Evolutionary conservation across 176 grass and related monocot species (phyloP).

Genomic region (Triticum turgidum): DNA sequence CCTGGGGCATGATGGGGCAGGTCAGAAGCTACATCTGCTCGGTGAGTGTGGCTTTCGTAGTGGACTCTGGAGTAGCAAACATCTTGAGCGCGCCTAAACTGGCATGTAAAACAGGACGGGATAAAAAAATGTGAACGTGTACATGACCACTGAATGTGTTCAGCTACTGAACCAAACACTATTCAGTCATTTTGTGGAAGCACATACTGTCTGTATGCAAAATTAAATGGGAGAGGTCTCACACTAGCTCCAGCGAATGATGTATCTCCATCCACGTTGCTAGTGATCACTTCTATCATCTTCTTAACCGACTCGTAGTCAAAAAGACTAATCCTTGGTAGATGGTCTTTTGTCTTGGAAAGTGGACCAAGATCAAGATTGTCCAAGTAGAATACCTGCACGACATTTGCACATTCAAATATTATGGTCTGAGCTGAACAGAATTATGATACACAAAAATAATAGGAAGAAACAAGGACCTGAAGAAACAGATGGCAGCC

Average conservation of each 20-base stretch:
- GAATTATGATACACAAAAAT: background rate
- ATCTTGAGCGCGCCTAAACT: conserved; percentile 2
- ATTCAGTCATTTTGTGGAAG: background rate
- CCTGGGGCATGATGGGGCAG: background rate
- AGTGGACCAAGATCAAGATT: conserved; percentile 9
- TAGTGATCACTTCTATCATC: background rate
- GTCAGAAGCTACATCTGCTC: background rate
- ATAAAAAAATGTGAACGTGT: background rate
- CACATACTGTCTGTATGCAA: background rate
- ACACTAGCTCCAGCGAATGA: conserved; percentile 2
- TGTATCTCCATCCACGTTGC: background rate
- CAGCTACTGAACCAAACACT: background rate
- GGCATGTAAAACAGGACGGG: background rate
- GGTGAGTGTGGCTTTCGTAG: background rate
- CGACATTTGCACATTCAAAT: background rate
- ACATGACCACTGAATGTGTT: background rate
- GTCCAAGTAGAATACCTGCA: conserved; percentile 6
- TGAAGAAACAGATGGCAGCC: conserved; percentile 8
- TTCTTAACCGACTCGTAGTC: background rate
- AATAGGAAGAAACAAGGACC: background rate
- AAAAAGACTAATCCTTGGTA: conserved; percentile 17
- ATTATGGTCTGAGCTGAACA: background rate
- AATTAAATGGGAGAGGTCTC: background rate
- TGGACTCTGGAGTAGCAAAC: background rate
- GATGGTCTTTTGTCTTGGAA: background rate